Base-by-base conservation (phyloP, 2,329 filamentous ascomycete genomes). In the Gaeumannomyces sp. region DNA sequence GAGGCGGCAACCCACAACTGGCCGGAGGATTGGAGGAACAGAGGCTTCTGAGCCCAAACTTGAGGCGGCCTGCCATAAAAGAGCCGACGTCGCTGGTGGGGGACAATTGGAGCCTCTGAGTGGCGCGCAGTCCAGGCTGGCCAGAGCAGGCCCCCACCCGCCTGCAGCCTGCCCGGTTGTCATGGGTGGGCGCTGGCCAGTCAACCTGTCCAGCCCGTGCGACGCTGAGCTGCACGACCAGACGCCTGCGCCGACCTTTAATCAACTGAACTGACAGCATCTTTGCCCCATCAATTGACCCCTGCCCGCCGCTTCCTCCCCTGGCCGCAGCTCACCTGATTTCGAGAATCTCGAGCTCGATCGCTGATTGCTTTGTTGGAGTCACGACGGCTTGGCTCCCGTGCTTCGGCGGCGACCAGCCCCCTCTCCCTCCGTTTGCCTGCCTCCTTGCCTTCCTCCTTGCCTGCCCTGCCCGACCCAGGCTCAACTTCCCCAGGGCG, bases 21-120 rank as follows among this genome's bases (percentile, higher is more conserved):
- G 45, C 45, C 22, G 22, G 14, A 25, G 45, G 22, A 53, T 53
- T 10, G 45, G 29, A 31, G 13, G 38, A 4, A 45, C 3, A 14
- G 45, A 50, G 38, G 45, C 45, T 8, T 53, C 11, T 53, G 45
- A 10, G n/a, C n/a, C 56, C 35, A 66, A 66, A 68, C 69, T 68
- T 64, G 67, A 69, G 71, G 72, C 72, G 63, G 67, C 71, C 72
- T 71, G 65, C 71, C 62, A 68, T 66, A 64, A 28, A 61, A 58
- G 59, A 45, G 59, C 27, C 64, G 45, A 11, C 45, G 45, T 53
- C 45, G 45, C 45, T 53, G 45, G 45, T 53, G 45, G 59, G 63
- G 60, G 33, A 61, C 68, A 65, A 72, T 69, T 70, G 69, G 64
- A 61, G 62, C 65, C 61, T 65, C 59, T 56, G 67, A 67, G 65